These are phyloP conservation scores for Pseudogymnoascus sp. DNA, from an alignment of 2,329 filamentous ascomycete genomes.

Conservation along the genomic window DNA sequence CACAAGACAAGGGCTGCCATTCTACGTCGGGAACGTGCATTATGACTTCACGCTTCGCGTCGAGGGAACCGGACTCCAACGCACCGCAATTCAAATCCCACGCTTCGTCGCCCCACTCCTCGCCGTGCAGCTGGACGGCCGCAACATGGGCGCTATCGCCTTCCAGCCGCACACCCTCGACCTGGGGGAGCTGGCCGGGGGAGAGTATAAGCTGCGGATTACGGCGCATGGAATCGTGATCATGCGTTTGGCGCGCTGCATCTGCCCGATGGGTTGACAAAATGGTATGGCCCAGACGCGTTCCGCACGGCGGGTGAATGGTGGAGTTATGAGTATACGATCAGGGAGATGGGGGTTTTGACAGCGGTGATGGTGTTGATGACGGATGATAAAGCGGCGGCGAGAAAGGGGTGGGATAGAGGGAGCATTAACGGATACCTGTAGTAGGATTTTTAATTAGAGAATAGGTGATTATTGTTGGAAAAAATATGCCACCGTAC, in stretches of 20 bases:
- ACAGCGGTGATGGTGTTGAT: background rate
- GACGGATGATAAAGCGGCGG: background rate
- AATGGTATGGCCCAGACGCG: slow-evolving; percentile 19
- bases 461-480: too few species aligned
- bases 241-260: slow-evolving; percentile 26
- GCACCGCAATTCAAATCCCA: slow-evolving; percentile 14
- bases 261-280: slow-evolving; percentile 18
- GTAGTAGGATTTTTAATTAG: background rate
- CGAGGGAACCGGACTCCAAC: background rate
- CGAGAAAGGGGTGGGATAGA: background rate
- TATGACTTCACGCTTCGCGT: slow-evolving; percentile 17
- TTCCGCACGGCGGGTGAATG: slow-evolving; percentile 10
- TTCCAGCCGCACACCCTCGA: slow-evolving; percentile 21
- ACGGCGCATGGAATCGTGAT: slow-evolving; percentile 24
- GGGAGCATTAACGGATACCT: background rate
- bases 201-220: slow-evolving; percentile 18
- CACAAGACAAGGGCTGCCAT: slow-evolving; percentile 23
- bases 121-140: slow-evolving; percentile 12
- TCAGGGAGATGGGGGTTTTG: background rate
- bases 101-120: slow-evolving; percentile 23
- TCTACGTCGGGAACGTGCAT: slow-evolving; percentile 25
- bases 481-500: too few species aligned
- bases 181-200: slow-evolving; percentile 15
- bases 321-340: background rate
- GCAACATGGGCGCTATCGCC: slow-evolving; percentile 21